phyloP scores from a whole-genome alignment of 352 stramenopile genomes.

The Nothophytophthora sp. region DNA sequence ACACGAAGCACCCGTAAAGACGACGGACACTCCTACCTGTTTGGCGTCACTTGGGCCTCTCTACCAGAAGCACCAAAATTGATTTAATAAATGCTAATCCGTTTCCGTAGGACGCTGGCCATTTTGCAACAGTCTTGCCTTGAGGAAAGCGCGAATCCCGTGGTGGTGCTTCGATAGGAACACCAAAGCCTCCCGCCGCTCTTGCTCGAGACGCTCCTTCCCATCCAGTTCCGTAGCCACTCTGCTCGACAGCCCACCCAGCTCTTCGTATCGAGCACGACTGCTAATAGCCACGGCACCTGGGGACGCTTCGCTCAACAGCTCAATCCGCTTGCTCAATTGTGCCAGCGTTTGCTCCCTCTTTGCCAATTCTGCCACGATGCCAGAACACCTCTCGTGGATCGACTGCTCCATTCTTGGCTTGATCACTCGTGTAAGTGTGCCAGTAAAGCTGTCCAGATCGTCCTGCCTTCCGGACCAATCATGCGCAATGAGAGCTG shows the following conservation, averaged over 20 bases:
- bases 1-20: too few species aligned
- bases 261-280: constrained; percentile 9
- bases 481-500: constrained; percentile 24
- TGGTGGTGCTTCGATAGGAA: constrained; percentile 5
- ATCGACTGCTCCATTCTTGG: constrained; percentile 5
- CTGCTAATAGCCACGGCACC: too few species aligned
- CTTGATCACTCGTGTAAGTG: constrained; percentile 1
- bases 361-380: constrained; percentile 1
- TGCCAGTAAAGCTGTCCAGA: constrained; percentile 3
- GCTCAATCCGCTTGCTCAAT: constrained; percentile 1
- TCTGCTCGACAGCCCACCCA: constrained; percentile 11
- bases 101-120: constrained; percentile 2
- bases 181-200: constrained; percentile 6
- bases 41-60: too few species aligned
- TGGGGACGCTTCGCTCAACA: constrained; percentile 1
- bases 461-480: constrained; percentile 2
- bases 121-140: background rate
- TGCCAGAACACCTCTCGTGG: constrained; percentile 5
- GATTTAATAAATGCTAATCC: too few species aligned
- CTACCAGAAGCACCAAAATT: too few species aligned
- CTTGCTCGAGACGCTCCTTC: constrained; percentile 9
- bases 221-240: constrained; percentile 13
- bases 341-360: constrained; percentile 2
- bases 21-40: too few species aligned
- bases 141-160: constrained; percentile 9